A percentile compares a stretch with the other conserved stretches of the same genome.
Evolutionary conservation across 305 asterid species (phyloP).

Genomic region (Plantago coronopus): DNA sequence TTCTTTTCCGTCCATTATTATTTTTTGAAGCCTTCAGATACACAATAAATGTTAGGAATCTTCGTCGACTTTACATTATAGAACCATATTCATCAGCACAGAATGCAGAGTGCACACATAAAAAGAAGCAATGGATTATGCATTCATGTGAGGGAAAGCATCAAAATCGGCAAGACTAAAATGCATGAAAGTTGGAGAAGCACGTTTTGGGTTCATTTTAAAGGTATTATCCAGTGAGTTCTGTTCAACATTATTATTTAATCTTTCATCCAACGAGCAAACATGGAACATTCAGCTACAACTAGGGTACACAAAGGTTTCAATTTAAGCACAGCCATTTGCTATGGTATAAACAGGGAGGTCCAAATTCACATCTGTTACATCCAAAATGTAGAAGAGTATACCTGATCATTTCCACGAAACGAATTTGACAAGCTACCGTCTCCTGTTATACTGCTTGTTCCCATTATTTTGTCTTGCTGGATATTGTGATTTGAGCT

Average conservation of each 20-base stretch:
- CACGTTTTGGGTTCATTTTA: not conserved
- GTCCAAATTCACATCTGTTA: not conserved
- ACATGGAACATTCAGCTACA: not conserved
- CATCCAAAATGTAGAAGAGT: constrained; percentile 27
- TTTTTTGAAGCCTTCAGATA: constrained; percentile 77
- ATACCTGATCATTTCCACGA: constrained; percentile 94
- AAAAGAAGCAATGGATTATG: not conserved
- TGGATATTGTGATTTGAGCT: constrained; percentile 57
- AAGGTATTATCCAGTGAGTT: not conserved
- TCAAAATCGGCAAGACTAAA: not conserved
- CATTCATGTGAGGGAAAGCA: not conserved
- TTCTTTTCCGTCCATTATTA: constrained; percentile 93
- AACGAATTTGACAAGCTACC: constrained; percentile 86
- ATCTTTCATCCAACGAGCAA: not conserved
- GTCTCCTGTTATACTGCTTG: constrained; percentile 67
- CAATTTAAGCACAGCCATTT: not conserved
- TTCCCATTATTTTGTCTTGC: constrained; percentile 68
- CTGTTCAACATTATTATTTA: not conserved
- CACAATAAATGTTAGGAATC: constrained; percentile 40
- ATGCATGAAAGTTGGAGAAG: not conserved
- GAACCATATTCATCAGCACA: constrained; percentile 9
- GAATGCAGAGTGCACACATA: constrained; percentile 7
- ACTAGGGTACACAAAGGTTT: not conserved
- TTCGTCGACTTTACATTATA: not conserved
- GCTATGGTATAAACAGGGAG: not conserved